Evolutionary conservation across 371 early-diverging fungal genomes (phyloP), one percentile per base, ranked within the genome.

Genomic region (Pancytospora philotis): DNA sequence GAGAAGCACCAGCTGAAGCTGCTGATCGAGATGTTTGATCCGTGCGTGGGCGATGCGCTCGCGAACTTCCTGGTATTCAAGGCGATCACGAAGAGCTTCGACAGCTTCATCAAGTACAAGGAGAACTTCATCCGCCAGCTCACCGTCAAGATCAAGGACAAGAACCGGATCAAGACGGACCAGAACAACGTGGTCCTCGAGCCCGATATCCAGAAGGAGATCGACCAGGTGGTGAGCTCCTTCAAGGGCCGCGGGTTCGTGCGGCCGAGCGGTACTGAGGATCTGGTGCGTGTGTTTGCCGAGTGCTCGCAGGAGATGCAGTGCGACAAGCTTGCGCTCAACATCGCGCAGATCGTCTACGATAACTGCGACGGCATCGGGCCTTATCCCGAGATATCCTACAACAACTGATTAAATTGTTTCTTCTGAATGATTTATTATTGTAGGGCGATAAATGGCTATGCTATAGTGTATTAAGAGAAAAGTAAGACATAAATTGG

Each of bases 191-290:
- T 87, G 78, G 83, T 96, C 65, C 83, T 86, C 10, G 84, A 85
- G 45, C 84, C 75, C 35, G 90, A 86, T n/a, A 83, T 95, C 50
- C 95, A 95, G 84, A 85, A 79, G 0, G 83, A 85, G 22, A 92
- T 97, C 68, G 86, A 91, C 72, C 81, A 81, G 19, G 79, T 87
- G 62, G 89, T 91, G 3, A 83, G 84, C 93, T 69, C 6, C 30
- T 64, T 34, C 39, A 49, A 50, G 39, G 71, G 76, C 13, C 49
- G 67, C 27, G 49, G 62, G 0, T 78, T 76, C 62, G 58, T 78
- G 52, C 85, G 92, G 70, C 95, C 97, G 35, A 92, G 93, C n/a
- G 99, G 98, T 30, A 98, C 99, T 22, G 99, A 98, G 81, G 95
- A 97, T 81, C 87, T 93, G 30, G 93, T 97, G 32, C 86, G 99